Evolutionary conservation across 768 basidiomycete species (phyloP).

Genomic region (Multifurca ochricompacta): DNA sequence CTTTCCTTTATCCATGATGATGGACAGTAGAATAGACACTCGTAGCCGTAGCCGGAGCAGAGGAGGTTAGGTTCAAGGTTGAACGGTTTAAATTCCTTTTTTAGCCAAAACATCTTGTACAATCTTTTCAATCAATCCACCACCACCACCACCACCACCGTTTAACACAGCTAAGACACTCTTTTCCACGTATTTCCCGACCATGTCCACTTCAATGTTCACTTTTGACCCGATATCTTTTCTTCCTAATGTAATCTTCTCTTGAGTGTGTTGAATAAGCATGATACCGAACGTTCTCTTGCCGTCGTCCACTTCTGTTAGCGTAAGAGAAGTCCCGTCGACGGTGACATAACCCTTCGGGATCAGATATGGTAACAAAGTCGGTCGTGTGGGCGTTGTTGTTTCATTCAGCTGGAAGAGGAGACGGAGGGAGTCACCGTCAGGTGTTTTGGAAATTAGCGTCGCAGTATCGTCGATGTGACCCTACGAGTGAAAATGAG

Average conservation of each 20-base stretch:
- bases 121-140: conserved; percentile 45
- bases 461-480: conserved; percentile 90
- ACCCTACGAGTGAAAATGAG: conserved; percentile 42
- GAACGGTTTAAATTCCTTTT: conserved; percentile 32
- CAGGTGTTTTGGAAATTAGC: conserved; percentile 52
- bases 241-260: conserved; percentile 70
- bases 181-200: conserved; percentile 87
- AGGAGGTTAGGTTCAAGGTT: neutral
- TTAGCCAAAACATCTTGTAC: conserved; percentile 48
- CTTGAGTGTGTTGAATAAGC: conserved; percentile 92
- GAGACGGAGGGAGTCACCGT: conserved; percentile 86
- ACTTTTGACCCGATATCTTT: conserved; percentile 76
- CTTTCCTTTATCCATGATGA: conserved; percentile 20
- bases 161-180: conserved; percentile 64
- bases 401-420: conserved; percentile 67
- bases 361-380: conserved; percentile 75
- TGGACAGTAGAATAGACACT: neutral
- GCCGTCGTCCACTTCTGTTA: conserved; percentile 68
- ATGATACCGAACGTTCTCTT: conserved; percentile 73
- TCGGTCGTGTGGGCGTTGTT: conserved; percentile 50
- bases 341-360: conserved; percentile 92
- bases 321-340: conserved; percentile 89
- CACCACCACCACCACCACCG: conserved; percentile 41
- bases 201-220: conserved; percentile 94
- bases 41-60: neutral